Evolutionary conservation across 129 eudicot genomes (phyloP).

Genomic region (Ambrosia artemisiifolia): DNA sequence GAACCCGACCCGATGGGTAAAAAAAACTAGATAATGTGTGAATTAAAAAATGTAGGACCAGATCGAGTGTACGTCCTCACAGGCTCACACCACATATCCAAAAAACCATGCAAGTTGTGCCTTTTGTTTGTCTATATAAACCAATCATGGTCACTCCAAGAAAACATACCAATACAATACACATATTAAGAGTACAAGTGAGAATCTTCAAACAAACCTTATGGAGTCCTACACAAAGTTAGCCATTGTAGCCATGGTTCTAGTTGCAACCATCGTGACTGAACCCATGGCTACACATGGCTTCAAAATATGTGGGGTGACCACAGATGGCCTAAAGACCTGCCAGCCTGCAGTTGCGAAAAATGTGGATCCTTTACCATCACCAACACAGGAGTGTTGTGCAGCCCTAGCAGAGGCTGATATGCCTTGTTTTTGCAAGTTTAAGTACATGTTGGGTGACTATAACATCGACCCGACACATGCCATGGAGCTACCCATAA

Average conservation of each 20-base stretch:
- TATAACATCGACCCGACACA: constrained; percentile 38
- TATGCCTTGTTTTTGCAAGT: constrained; percentile 49
- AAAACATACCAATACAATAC: constrained; percentile 17
- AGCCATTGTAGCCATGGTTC: constrained; percentile 24
- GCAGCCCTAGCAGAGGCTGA: constrained; percentile 35
- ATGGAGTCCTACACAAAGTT: constrained; percentile 46
- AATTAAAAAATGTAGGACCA: constrained; percentile 15
- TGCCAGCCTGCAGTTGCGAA: constrained; percentile 41
- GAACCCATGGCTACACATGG: constrained; percentile 26
- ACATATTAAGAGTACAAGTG: background rate
- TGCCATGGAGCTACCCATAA: constrained; percentile 38
- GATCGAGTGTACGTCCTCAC: too few species aligned
- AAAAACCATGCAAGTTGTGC: background rate
- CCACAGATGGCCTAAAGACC: constrained; percentile 18
- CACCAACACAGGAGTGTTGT: constrained; percentile 38
- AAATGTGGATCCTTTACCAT: constrained; percentile 27
- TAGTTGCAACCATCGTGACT: constrained; percentile 18
- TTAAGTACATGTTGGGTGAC: constrained; percentile 26
- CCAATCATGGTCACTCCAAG: constrained; percentile 8
- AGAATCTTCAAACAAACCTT: background rate
- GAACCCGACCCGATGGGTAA: constrained; percentile 4
- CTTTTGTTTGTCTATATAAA: constrained; percentile 27
- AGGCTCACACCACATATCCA: constrained; percentile 26
- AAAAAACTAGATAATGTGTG: background rate
- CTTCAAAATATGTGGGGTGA: constrained; percentile 30